Evolutionary conservation across 306 rosid genomes (phyloP).

Genomic region (Vigna trinervia): DNA sequence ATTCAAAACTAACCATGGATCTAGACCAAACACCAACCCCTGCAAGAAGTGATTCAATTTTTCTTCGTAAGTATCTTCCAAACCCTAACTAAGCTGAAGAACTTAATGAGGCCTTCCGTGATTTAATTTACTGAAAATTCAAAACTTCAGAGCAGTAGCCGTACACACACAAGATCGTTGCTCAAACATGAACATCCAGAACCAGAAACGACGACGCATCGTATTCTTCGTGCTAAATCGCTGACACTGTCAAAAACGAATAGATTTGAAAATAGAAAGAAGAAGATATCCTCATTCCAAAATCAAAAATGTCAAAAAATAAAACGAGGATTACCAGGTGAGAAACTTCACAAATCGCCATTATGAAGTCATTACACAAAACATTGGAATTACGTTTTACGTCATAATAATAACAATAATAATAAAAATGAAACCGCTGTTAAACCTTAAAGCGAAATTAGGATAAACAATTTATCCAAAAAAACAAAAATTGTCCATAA

Average conservation of each 20-base stretch:
- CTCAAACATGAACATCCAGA: slow-evolving; percentile 47
- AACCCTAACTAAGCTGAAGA: slow-evolving; percentile 56
- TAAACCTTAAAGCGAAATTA: neutral
- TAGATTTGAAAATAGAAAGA: neutral
- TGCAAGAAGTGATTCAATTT: neutral
- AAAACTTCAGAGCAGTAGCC: slow-evolving; percentile 38
- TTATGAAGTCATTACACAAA: slow-evolving; percentile 45
- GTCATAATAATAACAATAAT: neutral
- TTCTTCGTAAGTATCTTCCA: neutral
- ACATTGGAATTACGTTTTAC: neutral
- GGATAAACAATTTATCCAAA: neutral
- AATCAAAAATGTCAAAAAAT: neutral
- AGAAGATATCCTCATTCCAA: neutral
- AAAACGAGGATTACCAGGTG: slow-evolving; percentile 45
- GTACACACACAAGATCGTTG: slow-evolving; percentile 15
- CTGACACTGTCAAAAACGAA: slow-evolving; percentile 14
- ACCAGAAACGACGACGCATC: slow-evolving; percentile 40
- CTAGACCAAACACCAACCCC: slow-evolving; percentile 15
- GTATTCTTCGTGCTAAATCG: slow-evolving; percentile 28
- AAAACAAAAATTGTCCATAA: neutral
- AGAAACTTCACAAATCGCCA: slow-evolving; percentile 54
- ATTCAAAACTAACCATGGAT: slow-evolving; percentile 33
- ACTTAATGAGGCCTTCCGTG: slow-evolving; percentile 2
- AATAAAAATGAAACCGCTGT: neutral
- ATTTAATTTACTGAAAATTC: slow-evolving; percentile 40